Percentiles rank a stretch among this genome's conserved stretches.
These are phyloP conservation scores for Phytomonas francai DNA, from an alignment of 208 protist genomes.

Conservation along the genomic window DNA sequence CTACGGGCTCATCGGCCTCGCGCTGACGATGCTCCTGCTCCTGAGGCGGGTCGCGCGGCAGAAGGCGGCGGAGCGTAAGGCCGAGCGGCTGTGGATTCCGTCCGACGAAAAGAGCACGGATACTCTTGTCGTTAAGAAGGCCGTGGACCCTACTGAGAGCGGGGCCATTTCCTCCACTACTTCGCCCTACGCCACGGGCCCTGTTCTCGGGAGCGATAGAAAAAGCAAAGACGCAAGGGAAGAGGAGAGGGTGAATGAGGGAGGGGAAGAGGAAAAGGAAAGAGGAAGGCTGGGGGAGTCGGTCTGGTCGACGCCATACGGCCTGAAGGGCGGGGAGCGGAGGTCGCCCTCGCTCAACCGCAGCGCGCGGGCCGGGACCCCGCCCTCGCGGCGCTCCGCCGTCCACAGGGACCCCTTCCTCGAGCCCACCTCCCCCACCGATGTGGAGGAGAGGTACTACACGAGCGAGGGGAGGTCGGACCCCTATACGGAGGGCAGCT, in stretches of 20 bases:
- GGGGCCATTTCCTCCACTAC: too few relatives aligned
- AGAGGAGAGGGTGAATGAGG: neutral
- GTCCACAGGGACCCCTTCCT: neutral
- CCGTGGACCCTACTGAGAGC: neutral
- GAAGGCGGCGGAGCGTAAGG: conserved; percentile 24
- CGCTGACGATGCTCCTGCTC: conserved; percentile 62
- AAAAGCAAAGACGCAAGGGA: neutral
- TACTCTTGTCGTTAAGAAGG: neutral
- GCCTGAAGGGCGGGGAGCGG: neutral
- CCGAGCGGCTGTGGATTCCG: conserved; percentile 37
- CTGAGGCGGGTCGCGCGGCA: conserved; percentile 19
- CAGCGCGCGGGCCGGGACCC: too few relatives aligned
- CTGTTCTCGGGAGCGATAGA: too few relatives aligned
- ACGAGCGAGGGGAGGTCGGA: neutral
- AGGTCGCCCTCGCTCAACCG: too few relatives aligned
- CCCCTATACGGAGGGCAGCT: neutral
- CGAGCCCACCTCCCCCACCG: neutral
- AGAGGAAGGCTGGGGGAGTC: neutral
- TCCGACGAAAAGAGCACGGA: conserved; percentile 20
- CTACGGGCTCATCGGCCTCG: conserved; percentile 58
- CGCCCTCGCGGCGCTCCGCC: neutral
- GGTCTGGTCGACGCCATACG: neutral
- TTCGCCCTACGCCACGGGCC: too few relatives aligned
- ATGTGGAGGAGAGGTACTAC: neutral
- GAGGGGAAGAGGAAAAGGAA: neutral